Percentiles rank a stretch among this genome's conserved stretches.
Conservation (phyloP, 257 asterid genomes). For the Echites panduratus region DNA sequence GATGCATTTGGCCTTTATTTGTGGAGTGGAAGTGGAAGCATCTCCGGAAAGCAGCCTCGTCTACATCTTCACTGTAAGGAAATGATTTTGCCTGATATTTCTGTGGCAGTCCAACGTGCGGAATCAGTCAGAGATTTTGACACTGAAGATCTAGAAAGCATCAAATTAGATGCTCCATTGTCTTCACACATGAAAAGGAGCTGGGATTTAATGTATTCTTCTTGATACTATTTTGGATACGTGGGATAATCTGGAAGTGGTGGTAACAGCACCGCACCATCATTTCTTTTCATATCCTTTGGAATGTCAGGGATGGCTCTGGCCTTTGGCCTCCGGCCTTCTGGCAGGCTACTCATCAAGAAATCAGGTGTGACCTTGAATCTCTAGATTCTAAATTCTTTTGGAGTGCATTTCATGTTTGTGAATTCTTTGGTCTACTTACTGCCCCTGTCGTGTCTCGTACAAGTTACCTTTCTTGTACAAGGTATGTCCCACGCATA, state of each 20-base stretch:
- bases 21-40: constrained; percentile 65
- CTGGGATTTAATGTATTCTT: constrained; percentile 49
- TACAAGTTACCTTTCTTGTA: too few relatives aligned
- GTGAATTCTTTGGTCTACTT: too few relatives aligned
- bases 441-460: too few relatives aligned
- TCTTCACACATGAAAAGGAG: constrained; percentile 84
- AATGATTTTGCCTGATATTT: constrained; percentile 65
- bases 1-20: constrained; percentile 37
- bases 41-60: constrained; percentile 50
- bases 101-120: constrained; percentile 38
- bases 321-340: not conserved
- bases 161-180: constrained; percentile 55
- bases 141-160: constrained; percentile 26
- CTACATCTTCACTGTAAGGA: constrained; percentile 94
- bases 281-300: not conserved
- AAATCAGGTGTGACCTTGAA: not conserved
- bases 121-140: constrained; percentile 27
- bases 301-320: not conserved
- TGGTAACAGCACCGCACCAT: not conserved
- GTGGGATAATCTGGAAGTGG: not conserved
- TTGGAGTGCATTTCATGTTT: too few relatives aligned
- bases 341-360: not conserved
- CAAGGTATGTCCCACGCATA: too few relatives aligned
- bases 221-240: not conserved
- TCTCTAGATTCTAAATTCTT: too few relatives aligned